Base-by-base conservation (phyloP, 257 asterid species). In the Nemophila menziesii region DNA sequence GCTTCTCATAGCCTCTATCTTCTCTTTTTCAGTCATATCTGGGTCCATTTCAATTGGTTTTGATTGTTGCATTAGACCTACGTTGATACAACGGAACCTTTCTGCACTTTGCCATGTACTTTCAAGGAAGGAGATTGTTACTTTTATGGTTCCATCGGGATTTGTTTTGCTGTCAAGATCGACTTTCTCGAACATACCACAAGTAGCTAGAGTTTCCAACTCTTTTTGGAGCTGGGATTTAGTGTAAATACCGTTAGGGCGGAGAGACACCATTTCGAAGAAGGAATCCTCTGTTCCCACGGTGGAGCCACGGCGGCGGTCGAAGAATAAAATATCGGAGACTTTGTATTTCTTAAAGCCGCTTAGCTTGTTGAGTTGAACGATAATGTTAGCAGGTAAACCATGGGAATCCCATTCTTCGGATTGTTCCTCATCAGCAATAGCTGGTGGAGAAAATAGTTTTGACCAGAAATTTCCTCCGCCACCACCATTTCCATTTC, bases 21-120 rank as follows among this genome's bases (percentile, higher is more conserved):
- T 73, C 70, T 90, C 96, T 70, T 81, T 85, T 62, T 82, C 93
- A 1, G 99, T 90, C 99, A 90, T 79, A 56, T 90, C 94, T 0
- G 94, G 56, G 60, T 90, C 99, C 96, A 79, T 85, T 43, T 90
- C 99, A 2, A 85, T 71, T 2, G 86, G 83, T 70, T 90, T 90
- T 4, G 93, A 53, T 63, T 81, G 99, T 3, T 75, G 74, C 96
- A 90, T 67, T 22, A 85, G 56, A 3, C 96, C 99, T 23, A 85
- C 99, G 36, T 85, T 90, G 29, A 90, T 82, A 54, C 99, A 90
- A 61, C 86, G 70, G 60, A 90, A 85, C 23, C 65, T 74, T 61
- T 77, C 86, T 7, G 99, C 99, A 22, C 92, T 59, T 34, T 70
- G 82, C 99, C 99, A 90, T 5, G 94, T 85, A 6, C 92, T 72